phyloP scores from a whole-genome alignment of 2,329 filamentous ascomycete genomes.

The Hypocreales sp. region DNA sequence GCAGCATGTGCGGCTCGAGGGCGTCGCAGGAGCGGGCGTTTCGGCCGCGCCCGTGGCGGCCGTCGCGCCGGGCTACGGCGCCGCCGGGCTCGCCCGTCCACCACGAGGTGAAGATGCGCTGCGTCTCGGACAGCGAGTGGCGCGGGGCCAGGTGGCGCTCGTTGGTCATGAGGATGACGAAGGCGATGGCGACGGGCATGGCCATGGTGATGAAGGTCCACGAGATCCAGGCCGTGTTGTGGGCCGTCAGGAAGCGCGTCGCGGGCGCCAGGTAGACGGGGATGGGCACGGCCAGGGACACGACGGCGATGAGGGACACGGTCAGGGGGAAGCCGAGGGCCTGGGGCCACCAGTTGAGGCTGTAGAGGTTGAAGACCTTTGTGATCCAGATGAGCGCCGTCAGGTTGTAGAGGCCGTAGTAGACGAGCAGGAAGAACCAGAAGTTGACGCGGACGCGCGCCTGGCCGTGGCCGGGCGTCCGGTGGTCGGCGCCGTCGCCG shows the following conservation, averaged over 20 bases:
- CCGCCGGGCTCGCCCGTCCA: conserved; percentile 43
- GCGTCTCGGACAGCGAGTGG: conserved; percentile 47
- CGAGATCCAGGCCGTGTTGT: conserved; percentile 54
- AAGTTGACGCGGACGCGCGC: conserved; percentile 51
- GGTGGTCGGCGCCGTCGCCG: too few species aligned
- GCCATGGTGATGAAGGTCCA: conserved; percentile 59
- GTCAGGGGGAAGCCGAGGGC: conserved; percentile 50
- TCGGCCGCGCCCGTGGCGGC: conserved; percentile 1
- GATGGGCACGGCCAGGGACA: conserved; percentile 44
- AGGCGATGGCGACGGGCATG: conserved; percentile 50
- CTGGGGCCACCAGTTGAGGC: conserved; percentile 55
- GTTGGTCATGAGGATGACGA: conserved; percentile 45
- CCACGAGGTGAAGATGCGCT: conserved; percentile 52
- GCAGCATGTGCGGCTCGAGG: conserved; percentile 23
- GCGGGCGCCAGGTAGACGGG: conserved; percentile 41
- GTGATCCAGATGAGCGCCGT: conserved; percentile 57
- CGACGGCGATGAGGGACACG: conserved; percentile 40
- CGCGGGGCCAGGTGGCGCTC: conserved; percentile 47
- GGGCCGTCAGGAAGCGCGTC: conserved; percentile 35
- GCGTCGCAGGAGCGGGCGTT: conserved; percentile 11
- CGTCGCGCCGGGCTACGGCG: conserved; percentile 24
- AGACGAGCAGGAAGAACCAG: conserved; percentile 57
- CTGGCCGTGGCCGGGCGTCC: conserved; percentile 44
- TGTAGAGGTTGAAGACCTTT: conserved; percentile 57
- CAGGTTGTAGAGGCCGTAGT: conserved; percentile 54